Conservation (phyloP, 345 rosid genomes). For the Microcos paniculata region DNA sequence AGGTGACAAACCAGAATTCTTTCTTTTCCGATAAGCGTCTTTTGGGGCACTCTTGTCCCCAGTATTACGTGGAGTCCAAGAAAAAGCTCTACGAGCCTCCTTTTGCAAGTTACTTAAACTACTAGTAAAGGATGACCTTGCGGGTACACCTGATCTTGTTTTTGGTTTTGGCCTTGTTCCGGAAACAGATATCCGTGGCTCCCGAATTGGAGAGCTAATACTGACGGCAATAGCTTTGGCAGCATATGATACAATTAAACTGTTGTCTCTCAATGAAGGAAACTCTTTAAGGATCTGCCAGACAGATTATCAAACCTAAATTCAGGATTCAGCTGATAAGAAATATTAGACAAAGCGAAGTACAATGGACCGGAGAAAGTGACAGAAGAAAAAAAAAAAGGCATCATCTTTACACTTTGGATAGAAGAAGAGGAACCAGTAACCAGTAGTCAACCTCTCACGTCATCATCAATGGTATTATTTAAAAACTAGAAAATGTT, state of each 20-base stretch:
- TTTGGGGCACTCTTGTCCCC: slow-evolving; percentile 71
- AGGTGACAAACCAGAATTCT: slow-evolving; percentile 75
- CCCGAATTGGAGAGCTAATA: slow-evolving; percentile 67
- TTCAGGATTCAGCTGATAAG: slow-evolving; percentile 12
- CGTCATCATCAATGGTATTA: neutral
- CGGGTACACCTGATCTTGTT: slow-evolving; percentile 51
- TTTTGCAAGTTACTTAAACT: slow-evolving; percentile 91
- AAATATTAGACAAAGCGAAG: neutral
- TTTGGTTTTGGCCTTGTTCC: slow-evolving; percentile 70
- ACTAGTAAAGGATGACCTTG: slow-evolving; percentile 68
- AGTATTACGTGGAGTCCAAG: slow-evolving; percentile 90
- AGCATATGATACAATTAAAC: slow-evolving; percentile 73
- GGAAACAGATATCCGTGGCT: slow-evolving; percentile 75
- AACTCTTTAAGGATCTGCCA: slow-evolving; percentile 88
- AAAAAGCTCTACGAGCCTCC: slow-evolving; percentile 95
- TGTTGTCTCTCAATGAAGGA: slow-evolving; percentile 78
- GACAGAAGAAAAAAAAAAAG: slow-evolving; percentile 6
- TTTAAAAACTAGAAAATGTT: slow-evolving; percentile 11
- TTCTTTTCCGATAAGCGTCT: slow-evolving; percentile 85
- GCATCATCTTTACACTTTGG: neutral
- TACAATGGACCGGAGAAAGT: slow-evolving; percentile 7
- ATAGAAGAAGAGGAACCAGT: slow-evolving; percentile 10
- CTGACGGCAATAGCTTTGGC: slow-evolving; percentile 82
- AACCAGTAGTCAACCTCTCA: slow-evolving; percentile 11
- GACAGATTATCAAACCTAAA: slow-evolving; percentile 23